Evolutionary conservation across 2,329 filamentous ascomycete genomes (phyloP), one percentile per base, ranked within the genome.

Genomic region (Akanthomyces dipterigenus): DNA sequence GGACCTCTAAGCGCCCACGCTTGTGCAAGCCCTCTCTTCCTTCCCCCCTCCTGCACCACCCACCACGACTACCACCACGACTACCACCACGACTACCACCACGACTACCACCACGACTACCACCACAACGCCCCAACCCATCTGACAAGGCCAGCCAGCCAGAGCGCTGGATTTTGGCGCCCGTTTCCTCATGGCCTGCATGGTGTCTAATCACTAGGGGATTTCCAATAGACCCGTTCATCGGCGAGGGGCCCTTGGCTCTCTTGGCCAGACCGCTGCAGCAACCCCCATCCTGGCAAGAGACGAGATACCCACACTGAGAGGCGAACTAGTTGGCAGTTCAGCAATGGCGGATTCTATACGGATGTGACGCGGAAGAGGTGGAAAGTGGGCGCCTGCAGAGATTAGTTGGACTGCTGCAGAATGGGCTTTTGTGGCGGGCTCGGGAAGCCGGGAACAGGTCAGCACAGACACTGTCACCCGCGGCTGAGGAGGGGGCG

Each of bases 381-480:
- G 9, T 46, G 12, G 20, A 20, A 20, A 26, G 38, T 50, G 59
- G 59, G 59, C 59, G 59, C 40, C 50, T 49, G 59, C 59, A 61
- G 59, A 43, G 24, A 61, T 55, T 43, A 34, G 34, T 31, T 8
- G 53, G 53, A 8, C 18, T 40, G n/a, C 31, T 18, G 20, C 14
- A 26, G 34, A n/a, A n/a, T 34, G 49, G 11, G 31, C 31, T 49
- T 49, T 22, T 14, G 12, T 28, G 50, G 14, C 22, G 6, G 16
- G 34, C 34, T 50, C 49, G 36, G 36, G 36, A 54, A n/a, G 8
- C 22, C 5, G 5, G 48, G 9, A 28, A 45, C n/a, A 22, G 38
- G 51, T 42, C 24, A 51, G 48, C 48, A 55, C 20, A 46, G n/a
- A 22, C 14, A 46, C 43, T 24, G 43, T 46, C 43, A 46, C 43